These are phyloP conservation scores for Penicillium sclerotigenum DNA, from an alignment of 2,329 filamentous ascomycete genomes.

Conservation along the genomic window DNA sequence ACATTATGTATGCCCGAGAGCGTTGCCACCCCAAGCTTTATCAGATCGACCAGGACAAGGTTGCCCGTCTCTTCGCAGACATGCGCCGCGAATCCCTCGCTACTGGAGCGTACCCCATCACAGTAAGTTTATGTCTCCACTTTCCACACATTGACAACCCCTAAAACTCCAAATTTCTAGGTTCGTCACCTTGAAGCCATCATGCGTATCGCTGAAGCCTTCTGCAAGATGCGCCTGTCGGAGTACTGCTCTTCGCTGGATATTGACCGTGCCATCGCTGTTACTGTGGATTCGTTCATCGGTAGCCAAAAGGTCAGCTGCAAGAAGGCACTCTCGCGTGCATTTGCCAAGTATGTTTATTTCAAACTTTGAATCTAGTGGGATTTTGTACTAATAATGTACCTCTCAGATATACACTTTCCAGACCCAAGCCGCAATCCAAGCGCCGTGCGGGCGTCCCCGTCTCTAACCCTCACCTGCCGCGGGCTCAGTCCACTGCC, in stretches of 20 bases:
- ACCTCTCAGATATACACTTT: conserved; percentile 37
- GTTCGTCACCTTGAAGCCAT: conserved; percentile 97
- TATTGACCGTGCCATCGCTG: conserved; percentile 94
- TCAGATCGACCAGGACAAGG: conserved; percentile 96
- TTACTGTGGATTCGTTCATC: conserved; percentile 94
- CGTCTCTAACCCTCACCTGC: conserved; percentile 30
- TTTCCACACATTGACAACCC: neutral
- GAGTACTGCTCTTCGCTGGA: conserved; percentile 89
- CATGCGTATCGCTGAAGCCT: conserved; percentile 89
- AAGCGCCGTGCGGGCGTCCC: conserved; percentile 39
- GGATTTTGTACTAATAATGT: conserved; percentile 7
- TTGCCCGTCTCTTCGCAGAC: conserved; percentile 88
- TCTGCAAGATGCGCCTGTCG: conserved; percentile 96
- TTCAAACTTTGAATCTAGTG: neutral
- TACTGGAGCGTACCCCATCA: conserved; percentile 96
- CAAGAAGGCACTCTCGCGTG: conserved; percentile 90
- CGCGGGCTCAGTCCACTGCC: conserved; percentile 14
- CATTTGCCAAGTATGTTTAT: conserved; percentile 91
- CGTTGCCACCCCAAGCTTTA: conserved; percentile 88
- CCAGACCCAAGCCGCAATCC: conserved; percentile 40
- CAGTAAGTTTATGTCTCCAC: conserved; percentile 60
- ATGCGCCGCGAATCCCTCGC: conserved; percentile 91
- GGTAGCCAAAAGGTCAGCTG: conserved; percentile 95
- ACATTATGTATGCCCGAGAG: conserved; percentile 92
- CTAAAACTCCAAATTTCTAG: conserved; percentile 47